phyloP scores from a whole-genome alignment of 768 basidiomycete species.

The Tulasnella sp. region DNA sequence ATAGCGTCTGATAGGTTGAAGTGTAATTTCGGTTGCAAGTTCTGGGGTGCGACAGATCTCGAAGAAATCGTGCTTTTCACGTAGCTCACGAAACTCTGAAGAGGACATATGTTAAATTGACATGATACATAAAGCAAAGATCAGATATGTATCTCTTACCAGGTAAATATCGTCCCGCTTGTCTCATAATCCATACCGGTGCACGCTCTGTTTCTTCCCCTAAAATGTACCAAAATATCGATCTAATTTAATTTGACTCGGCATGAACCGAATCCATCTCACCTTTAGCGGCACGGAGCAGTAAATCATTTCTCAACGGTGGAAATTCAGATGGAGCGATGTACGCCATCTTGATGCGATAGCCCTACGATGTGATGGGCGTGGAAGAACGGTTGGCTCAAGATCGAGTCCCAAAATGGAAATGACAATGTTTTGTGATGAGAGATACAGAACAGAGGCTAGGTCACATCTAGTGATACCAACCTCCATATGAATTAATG shows the following conservation, averaged over 20 bases:
- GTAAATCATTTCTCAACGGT: conserved; percentile 70
- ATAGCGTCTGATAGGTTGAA: conserved; percentile 89
- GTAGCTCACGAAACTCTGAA: conserved; percentile 78
- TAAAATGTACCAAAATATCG: conserved; percentile 20
- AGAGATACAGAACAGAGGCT: no score
- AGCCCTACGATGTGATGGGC: no score
- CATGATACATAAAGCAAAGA: background rate
- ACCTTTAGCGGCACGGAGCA: conserved; percentile 81
- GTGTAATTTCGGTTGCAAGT: conserved; percentile 76
- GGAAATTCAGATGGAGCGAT: no score
- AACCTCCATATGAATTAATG: no score
- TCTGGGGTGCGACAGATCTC: conserved; percentile 87
- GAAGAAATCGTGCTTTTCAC: conserved; percentile 84
- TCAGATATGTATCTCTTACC: conserved; percentile 47
- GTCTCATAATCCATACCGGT: conserved; percentile 98
- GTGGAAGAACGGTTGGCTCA: no score
- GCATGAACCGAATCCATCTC: conserved; percentile 15
- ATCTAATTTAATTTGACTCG: conserved; percentile 2
- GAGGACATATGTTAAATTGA: background rate
- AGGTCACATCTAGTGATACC: no score
- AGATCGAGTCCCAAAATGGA: no score
- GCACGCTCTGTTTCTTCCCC: conserved; percentile 81
- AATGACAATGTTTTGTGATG: no score
- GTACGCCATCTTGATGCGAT: no score
- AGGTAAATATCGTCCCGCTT: conserved; percentile 90